These are phyloP conservation scores for Suillus cothurnatus DNA, from an alignment of 768 basidiomycete genomes.

Conservation along the genomic window DNA sequence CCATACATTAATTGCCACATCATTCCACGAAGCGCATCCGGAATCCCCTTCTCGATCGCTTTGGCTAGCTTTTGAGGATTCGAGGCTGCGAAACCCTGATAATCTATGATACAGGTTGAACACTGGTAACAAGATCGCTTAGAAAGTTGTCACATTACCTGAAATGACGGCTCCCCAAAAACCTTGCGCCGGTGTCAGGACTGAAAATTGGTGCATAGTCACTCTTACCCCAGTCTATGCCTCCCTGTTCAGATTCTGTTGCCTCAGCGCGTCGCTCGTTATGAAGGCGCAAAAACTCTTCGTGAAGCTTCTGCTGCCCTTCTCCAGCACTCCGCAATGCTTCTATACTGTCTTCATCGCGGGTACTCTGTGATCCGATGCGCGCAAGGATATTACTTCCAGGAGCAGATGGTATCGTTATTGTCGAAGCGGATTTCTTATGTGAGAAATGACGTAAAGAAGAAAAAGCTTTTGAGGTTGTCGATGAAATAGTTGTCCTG, in stretches of 20 bases:
- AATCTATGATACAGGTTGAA: constrained; percentile 54
- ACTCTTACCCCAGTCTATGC: constrained; percentile 78
- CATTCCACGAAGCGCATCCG: constrained; percentile 86
- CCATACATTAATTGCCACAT: constrained; percentile 94
- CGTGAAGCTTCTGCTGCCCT: constrained; percentile 71
- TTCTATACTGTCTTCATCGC: constrained; percentile 41
- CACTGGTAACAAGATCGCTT: constrained; percentile 1
- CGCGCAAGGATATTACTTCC: constrained; percentile 50
- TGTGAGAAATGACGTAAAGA: constrained; percentile 41
- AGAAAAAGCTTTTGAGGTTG: constrained; percentile 20
- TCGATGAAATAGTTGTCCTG: constrained; percentile 33
- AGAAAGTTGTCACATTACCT: constrained; percentile 43
- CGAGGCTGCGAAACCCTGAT: constrained; percentile 82
- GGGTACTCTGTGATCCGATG: constrained; percentile 47
- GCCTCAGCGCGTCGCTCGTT: constrained; percentile 49
- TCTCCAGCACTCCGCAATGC: constrained; percentile 54
- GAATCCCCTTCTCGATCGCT: constrained; percentile 93
- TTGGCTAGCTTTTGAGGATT: constrained; percentile 77
- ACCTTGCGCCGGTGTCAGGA: constrained; percentile 45
- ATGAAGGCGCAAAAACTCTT: constrained; percentile 73
- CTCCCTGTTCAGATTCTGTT: constrained; percentile 40
- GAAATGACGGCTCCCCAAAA: constrained; percentile 97
- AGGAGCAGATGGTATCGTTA: constrained; percentile 51
- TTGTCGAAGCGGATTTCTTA: constrained; percentile 63
- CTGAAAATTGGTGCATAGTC: background rate